Base-by-base conservation (phyloP, 2,329 filamentous ascomycete species). In the Claviceps sp. region DNA sequence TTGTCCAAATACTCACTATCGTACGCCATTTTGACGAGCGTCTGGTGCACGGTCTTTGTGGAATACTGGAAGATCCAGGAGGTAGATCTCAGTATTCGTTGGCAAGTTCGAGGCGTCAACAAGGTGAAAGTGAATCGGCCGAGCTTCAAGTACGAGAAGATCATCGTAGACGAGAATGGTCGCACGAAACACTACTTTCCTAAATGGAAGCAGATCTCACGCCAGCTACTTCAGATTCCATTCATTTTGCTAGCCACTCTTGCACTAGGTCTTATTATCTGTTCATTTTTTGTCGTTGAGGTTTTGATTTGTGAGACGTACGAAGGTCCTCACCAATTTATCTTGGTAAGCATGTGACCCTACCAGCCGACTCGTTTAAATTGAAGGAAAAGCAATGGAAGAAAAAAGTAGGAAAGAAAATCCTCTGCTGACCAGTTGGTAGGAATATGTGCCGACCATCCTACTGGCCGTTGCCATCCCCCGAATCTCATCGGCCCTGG, bases 11-110 rank as follows among this genome's bases (percentile, higher is more conserved):
- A 86, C 67, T 89, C 86, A 0, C 73, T 83, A 14, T 65, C 81
- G 18, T 89, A 87, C 60, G 85, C 80, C 5, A 69, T 84, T 4
- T 67, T 82, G 22, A 85, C 80, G 52, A 78, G 79, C 34, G 65
- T 88, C 6, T 88, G 85, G 79, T 84, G 82, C 58, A 79, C 84
- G 7, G 72, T 87, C 3, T 89, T 89, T 57, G 76, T 88, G 13
- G 86, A 90, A 61, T 89, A 82, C 64, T 90, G 86, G 86, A 89
- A 87, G 66, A 78, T 87, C 47, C 80, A 84, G 55, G 83, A 90
- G 62, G 70, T 76, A 3, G 85, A 90, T 57, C 72, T 90, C 1
- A 77, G 78, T 48, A 75, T 89, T 20, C 77, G 85, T 46, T 90
- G 87, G 87, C 76, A 78, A 20, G 85, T 88, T 7, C 78, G 78